Conservation (phyloP, 1,284 basidiomycete genomes). For the Gymnopus androsaceus region DNA sequence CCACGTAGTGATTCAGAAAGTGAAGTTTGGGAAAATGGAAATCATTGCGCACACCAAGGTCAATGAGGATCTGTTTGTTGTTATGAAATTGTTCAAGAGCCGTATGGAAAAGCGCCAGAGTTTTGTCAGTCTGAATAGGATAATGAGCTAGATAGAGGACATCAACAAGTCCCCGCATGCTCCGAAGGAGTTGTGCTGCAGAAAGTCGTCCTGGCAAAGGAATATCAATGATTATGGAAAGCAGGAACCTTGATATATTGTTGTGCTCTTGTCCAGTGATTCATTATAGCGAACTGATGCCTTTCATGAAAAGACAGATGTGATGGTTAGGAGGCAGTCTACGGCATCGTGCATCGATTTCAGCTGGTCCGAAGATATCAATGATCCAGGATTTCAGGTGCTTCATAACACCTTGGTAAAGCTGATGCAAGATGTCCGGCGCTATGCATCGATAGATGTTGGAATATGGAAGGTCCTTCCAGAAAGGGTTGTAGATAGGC, state of each 20-base stretch:
- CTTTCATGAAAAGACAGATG: constrained; percentile 35
- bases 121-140: constrained; percentile 24
- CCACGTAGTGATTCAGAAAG: background rate
- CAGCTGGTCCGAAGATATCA: too few relatives aligned
- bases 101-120: constrained; percentile 24
- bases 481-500: too few relatives aligned
- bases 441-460: too few relatives aligned
- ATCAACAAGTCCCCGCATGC: constrained; percentile 26
- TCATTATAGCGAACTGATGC: constrained; percentile 33
- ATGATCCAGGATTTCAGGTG: too few relatives aligned
- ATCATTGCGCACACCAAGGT: background rate
- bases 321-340: constrained; percentile 33
- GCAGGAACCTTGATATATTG: constrained; percentile 33
- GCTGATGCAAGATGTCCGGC: too few relatives aligned
- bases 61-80: constrained; percentile 12
- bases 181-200: constrained; percentile 3
- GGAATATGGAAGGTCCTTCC: too few relatives aligned
- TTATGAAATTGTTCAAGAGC: constrained; percentile 29
- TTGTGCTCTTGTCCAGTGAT: constrained; percentile 31
- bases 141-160: constrained; percentile 31
- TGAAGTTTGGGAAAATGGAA: constrained; percentile 10
- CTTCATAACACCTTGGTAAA: too few relatives aligned
- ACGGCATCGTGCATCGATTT: constrained; percentile 33
- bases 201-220: constrained; percentile 14
- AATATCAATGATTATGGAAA: constrained; percentile 26